Evolutionary conservation across 2,329 filamentous ascomycete genomes (phyloP), one percentile per base, ranked within the genome.

Genomic region (Diaporthe sp.): DNA sequence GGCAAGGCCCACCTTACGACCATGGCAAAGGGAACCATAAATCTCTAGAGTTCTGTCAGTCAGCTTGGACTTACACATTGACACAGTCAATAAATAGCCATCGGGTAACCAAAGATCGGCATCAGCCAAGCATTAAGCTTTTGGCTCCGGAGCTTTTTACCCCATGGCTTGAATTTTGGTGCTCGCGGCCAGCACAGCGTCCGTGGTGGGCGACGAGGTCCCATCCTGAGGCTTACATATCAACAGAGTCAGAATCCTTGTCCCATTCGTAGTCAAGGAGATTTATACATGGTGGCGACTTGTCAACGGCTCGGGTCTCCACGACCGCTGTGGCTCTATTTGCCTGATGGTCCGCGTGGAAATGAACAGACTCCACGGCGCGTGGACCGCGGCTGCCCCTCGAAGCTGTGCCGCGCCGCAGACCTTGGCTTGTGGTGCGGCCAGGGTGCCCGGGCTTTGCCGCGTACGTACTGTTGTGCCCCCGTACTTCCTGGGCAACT

Each of bases 81-180:
- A 13, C 8, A 13, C 5, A 53, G 30, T 53, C 32, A 39, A 39
- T 27, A 53, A 68, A 53, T 68, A 68, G 63, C 63, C 32, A 53
- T 68, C 47, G 32, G 47, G 63, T 39, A 68, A n/a, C 44, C 32
- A 53, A 15, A 37, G 63, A 68, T 68, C 63, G 47, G 63, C 63
- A 27, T 10, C 44, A 32, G 63, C 63, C 63, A 66, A 66, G 63
- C 63, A 63, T 73, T 70, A 66, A 68, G 70, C 70, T 58, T 72
- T 65, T 74, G 47, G 44, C 73, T 65, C 70, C 63, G 70, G 63
- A 73, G 53, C 37, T n/a, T 55, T 71, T 61, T 70, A 15, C 44
- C 39, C 44, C 70, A 42, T 70, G 70, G 70, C 61, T 61, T 63
- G 42, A 50, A 44, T 61, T 50, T n/a, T 55, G 55, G 65, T 63